Evolutionary conservation across 192 early-diverging fungal species (phyloP), one percentile per base, ranked within the genome.

Genomic region (Ramicandelaber brevisporus): DNA sequence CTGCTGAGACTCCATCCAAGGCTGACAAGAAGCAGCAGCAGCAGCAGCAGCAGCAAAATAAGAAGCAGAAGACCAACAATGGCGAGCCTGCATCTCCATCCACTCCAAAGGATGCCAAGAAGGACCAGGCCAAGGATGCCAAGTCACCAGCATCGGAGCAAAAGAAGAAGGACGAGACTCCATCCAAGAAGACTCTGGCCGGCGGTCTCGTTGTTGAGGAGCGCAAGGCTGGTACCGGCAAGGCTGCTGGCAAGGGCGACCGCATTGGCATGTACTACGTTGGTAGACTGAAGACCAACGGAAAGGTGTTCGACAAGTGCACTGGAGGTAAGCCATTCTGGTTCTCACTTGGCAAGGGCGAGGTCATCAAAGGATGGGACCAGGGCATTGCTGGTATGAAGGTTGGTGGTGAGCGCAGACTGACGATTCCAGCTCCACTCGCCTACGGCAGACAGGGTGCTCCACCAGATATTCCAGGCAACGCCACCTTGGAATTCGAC

Each of bases 331-430:
- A 72, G 38, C 81, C 84, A 0, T 88, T 96, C 58, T 66, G 46
- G 46, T 90, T 95, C 65, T 62, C 62, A 28, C 58, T 96, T 20
- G 85, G 83, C 15, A 53, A 53, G 13, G 70, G 75, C 39, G 82
- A 95, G 51, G 90, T 96, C 33, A 96, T 96, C 54, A 78, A 81
- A 53, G 90, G 87, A 29, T 90, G 86, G 89, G 89, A 96, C 56
- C 39, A 70, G 10, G 90, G 90, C 31, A 55, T 78, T 33, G 46
- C 52, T 7, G 87, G 87, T 17, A 90, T 97, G 90, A 65, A 65
- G 53, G 63, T 78, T 32, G 90, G 90, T 33, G 85, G 80, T 35
- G 71, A 76, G 44, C 70, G 87, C 31, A 75, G 82, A 27, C 53
- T 97, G 33, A 84, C 74, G 17, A 90, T 92, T 36, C 87, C 90